phyloP scores from a whole-genome alignment of 164 flowering plant genomes.

The Vitis riparia region DNA sequence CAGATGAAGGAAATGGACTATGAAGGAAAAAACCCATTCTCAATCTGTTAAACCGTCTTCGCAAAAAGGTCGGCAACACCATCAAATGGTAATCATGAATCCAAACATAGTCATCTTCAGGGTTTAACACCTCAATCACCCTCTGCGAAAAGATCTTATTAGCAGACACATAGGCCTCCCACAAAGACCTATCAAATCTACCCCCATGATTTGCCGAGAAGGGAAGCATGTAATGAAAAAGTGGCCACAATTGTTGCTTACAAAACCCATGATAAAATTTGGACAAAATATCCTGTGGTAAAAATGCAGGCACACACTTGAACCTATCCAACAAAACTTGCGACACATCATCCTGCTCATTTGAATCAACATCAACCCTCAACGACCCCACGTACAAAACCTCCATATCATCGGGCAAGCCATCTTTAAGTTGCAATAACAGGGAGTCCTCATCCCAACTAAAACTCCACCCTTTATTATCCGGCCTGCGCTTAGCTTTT shows the following conservation, averaged over 20 bases:
- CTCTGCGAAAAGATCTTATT: slow-evolving; percentile 70
- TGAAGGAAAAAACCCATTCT: slow-evolving; percentile 80
- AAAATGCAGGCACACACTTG: slow-evolving; percentile 72
- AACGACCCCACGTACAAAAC: slow-evolving; percentile 72
- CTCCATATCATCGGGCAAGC: slow-evolving; percentile 79
- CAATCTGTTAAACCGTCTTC: slow-evolving; percentile 57
- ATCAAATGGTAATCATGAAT: slow-evolving; percentile 83
- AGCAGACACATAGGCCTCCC: slow-evolving; percentile 83
- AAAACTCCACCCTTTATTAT: slow-evolving; percentile 71
- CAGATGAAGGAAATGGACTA: slow-evolving; percentile 81
- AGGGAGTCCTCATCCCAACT: slow-evolving; percentile 84
- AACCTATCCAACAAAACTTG: slow-evolving; percentile 64
- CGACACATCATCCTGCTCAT: slow-evolving; percentile 74
- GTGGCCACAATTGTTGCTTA: slow-evolving; percentile 78
- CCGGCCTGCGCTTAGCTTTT: slow-evolving; percentile 58
- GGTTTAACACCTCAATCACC: slow-evolving; percentile 76
- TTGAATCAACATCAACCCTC: slow-evolving; percentile 54
- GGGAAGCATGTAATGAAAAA: slow-evolving; percentile 84
- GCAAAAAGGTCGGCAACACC: slow-evolving; percentile 75
- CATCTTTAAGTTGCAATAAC: slow-evolving; percentile 70
- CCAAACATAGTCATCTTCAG: slow-evolving; percentile 83
- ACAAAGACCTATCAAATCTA: slow-evolving; percentile 60
- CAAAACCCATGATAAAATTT: slow-evolving; percentile 75
- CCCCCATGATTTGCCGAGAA: slow-evolving; percentile 60
- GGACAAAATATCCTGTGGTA: slow-evolving; percentile 52